phyloP scores from a whole-genome alignment of 164 flowering plant species.

The Vitis labrusca region DNA sequence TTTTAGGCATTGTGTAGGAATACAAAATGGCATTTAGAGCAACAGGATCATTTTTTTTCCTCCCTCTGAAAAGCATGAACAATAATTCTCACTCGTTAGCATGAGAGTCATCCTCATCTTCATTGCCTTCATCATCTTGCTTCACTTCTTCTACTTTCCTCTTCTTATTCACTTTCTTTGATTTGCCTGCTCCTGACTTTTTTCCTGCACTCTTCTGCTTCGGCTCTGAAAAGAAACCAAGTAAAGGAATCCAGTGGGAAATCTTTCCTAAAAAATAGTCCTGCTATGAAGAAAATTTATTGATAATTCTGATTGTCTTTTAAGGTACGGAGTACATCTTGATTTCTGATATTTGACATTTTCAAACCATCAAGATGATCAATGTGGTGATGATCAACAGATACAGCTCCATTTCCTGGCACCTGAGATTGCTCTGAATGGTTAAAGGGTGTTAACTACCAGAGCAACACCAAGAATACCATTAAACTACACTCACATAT shows the following conservation, averaged over 20 bases:
- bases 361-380: not conserved
- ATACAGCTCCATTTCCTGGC: not conserved
- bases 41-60: too few species aligned
- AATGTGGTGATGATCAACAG: not conserved
- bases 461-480: not conserved
- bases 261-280: not conserved
- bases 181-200: conserved; percentile 37
- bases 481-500: not conserved
- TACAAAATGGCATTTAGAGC: too few species aligned
- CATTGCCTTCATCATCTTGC: conserved; percentile 10
- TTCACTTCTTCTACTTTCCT: conserved; percentile 35
- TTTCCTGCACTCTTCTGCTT: conserved; percentile 41
- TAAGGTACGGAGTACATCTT: not conserved
- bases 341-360: not conserved
- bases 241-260: not conserved
- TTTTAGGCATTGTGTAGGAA: too few species aligned
- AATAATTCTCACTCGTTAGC: not conserved
- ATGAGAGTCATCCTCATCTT: conserved; percentile 12
- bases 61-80: not conserved
- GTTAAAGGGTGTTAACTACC: not conserved
- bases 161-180: conserved; percentile 43
- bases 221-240: conserved; percentile 28
- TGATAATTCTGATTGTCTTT: not conserved
- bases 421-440: not conserved
- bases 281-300: not conserved